Evolutionary conservation across 768 basidiomycete genomes (phyloP), one percentile per base, ranked within the genome.

Genomic region (Leucosporidium yakuticum): DNA sequence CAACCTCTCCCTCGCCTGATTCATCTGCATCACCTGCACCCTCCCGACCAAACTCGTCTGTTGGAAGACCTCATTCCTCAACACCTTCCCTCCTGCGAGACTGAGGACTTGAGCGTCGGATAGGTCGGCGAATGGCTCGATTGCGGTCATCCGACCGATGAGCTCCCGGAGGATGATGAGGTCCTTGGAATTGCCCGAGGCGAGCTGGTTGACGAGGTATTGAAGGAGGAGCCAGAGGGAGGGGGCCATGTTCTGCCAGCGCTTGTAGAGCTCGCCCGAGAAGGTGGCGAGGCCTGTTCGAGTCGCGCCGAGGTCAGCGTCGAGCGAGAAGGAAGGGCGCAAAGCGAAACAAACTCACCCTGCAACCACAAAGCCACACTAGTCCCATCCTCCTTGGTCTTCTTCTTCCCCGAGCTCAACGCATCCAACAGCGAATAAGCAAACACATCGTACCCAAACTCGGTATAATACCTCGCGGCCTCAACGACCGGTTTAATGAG

Each of bases 91-190:
- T 56, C 94, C 91, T 9, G 89, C 90, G 86, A 96, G 94, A 8
- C 91, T 91, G 50, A 83, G 78, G 61, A 98, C 86, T 78, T 98
- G 94, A 0, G 86, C 82, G 68, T 96, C 91, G 0, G 92, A 90
- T 48, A 97, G 80, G 77, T 87, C 92, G 0, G 91, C 90, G 60
- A 96, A 81, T 5, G 92, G 91, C 75, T 95, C 88, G 67, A 96
- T 90, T 5, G 90, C 92, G 8, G 92, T 88, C 91, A 97, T 95
- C 77, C 91, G 90, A 84, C 87, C 88, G 60, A 98, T 91, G 60
- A 99, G 80, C 75, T 95, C 92, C 39, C 88, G 85, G n/a, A 99
- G 82, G 29, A 98, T 89, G 27, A 93, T 84, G 54, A 97, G 87
- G 75, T 98, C 93, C 17, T 89, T 87, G 1, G 90, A 85, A 76